Evolutionary conservation across 345 rosid species (phyloP), one percentile per base, ranked within the genome.

Genomic region (Gynandropsis gynandra): DNA sequence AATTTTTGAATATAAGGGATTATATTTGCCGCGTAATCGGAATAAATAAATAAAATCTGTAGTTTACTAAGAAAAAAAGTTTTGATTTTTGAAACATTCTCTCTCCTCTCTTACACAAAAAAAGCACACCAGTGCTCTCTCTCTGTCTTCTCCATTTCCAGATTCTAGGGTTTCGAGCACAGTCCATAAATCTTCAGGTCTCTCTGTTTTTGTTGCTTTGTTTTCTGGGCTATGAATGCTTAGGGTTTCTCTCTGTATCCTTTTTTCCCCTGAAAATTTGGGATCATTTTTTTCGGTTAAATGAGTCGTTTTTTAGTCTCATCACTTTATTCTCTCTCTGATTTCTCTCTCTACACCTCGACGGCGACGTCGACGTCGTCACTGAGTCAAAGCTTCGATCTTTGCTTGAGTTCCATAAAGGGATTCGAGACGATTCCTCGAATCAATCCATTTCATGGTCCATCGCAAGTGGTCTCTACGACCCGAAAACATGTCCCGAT

Each of bases 331-430:
- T n/a, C 50, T 48, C 54, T 52, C 45, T 69, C 56, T 66, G 4
- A 65, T 65, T 67, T 59, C 10, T 45, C 50, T 58, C 67, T 50
- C 62, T 65, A 4, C 34, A 58, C 36, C 14, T 62, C 49, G 45
- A 54, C 15, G 41, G 14, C n/a, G n/a, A n/a, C 33, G 43, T 41
- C 42, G 52, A 40, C 54, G 62, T 74, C 52, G 72, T 43, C 8
- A 17, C 80, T 17, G 72, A 65, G 2, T 41, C 49, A 9, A 96
- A 90, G 70, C 67, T 81, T 66, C 69, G 78, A 66, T 71, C 76
- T 38, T 70, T 90, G 1, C 79, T 90, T 5, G 96, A 87, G 76
- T 90, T 90, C 79, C 84, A 75, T 47, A 90, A 90, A 61, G 96
- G 98, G 5, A 87, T 90, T 62, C 68, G 51, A 1, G 42, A 27